phyloP scores from a whole-genome alignment of 2,329 filamentous ascomycete species.

The Aspergillus sp. region DNA sequence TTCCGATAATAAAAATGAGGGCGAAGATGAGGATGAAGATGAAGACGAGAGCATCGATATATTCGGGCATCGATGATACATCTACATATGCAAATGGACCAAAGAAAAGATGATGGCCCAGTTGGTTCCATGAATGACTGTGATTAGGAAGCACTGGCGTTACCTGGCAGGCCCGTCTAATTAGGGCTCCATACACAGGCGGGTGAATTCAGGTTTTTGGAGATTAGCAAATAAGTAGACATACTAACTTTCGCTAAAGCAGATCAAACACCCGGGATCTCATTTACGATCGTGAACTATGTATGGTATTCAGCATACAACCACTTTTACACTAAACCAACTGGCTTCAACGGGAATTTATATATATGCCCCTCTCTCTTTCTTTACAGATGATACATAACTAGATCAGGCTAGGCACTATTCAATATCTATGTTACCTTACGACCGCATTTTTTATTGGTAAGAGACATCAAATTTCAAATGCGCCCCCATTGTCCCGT shows the following conservation, averaged over 20 bases:
- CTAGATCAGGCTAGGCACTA: not conserved
- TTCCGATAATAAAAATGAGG: constrained; percentile 40
- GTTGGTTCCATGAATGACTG: constrained; percentile 3
- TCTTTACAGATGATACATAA: not conserved
- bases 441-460: not conserved
- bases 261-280: not conserved
- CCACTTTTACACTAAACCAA: not conserved
- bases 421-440: not conserved
- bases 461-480: not conserved
- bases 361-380: not conserved
- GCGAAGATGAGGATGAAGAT: constrained; percentile 54
- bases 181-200: constrained; percentile 1
- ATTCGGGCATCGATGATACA: constrained; percentile 51
- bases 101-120: not conserved
- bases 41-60: constrained; percentile 52
- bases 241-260: not conserved
- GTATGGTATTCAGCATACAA: not conserved
- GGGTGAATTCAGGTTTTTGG: constrained; percentile 6
- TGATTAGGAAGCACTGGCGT: constrained; percentile 1
- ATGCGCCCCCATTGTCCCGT: not conserved
- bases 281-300: not conserved
- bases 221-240: not conserved
- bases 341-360: not conserved
- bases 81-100: not conserved
- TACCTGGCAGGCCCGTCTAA: constrained; percentile 16